phyloP scores from a whole-genome alignment of 257 asterid species.

The Echites panduratus region DNA sequence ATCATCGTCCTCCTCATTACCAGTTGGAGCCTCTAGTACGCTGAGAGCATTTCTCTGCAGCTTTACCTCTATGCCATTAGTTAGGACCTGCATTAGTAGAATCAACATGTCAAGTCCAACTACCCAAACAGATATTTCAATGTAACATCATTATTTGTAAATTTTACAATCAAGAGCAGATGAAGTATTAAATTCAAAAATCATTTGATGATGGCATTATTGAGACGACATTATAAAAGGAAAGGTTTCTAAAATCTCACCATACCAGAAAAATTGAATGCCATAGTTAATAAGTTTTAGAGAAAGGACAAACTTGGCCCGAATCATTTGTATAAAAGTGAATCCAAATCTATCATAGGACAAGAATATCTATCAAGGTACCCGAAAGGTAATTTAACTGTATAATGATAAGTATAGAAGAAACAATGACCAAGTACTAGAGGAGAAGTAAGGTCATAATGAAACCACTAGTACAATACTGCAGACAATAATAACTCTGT shows the following conservation, averaged over 20 bases:
- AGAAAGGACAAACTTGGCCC: not conserved
- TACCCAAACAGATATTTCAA: not conserved
- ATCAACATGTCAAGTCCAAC: not conserved
- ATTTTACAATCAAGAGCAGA: not conserved
- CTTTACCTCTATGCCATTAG: slow-evolving; percentile 91
- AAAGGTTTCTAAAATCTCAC: not conserved
- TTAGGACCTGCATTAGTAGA: slow-evolving; percentile 56
- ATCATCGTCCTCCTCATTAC: slow-evolving; percentile 82
- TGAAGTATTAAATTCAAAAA: too few relatives aligned
- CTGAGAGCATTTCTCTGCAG: slow-evolving; percentile 89
- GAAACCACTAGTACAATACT: not conserved
- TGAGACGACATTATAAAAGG: not conserved
- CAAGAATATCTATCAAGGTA: not conserved
- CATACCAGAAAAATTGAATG: not conserved
- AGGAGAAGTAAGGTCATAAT: not conserved
- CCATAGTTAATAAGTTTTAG: not conserved
- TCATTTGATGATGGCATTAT: too few relatives aligned
- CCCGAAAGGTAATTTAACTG: not conserved
- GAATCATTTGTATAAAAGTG: not conserved
- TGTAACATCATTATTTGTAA: too few relatives aligned
- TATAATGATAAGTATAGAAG: not conserved
- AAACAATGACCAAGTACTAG: not conserved
- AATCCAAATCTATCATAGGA: not conserved
- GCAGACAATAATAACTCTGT: not conserved
- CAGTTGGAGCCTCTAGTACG: slow-evolving; percentile 85